phyloP scores from a whole-genome alignment of 495 filamentous ascomycete species.

The Neurospora hispaniola region DNA sequence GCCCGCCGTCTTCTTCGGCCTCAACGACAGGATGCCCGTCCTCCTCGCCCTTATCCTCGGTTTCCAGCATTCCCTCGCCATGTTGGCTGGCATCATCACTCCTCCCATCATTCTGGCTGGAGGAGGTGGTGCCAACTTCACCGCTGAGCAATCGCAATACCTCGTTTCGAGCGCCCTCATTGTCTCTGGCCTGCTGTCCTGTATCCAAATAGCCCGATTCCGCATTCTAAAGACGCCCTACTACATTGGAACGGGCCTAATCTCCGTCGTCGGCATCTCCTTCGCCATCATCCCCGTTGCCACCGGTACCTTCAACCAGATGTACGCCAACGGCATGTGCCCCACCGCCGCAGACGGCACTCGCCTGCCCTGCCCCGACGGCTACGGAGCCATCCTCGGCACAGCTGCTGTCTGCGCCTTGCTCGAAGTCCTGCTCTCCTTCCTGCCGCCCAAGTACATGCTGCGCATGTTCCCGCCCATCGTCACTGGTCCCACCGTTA shows the following conservation, averaged over 20 bases:
- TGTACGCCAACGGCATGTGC: conserved; percentile 77
- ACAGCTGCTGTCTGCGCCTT: conserved; percentile 62
- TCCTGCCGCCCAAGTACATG: conserved; percentile 58
- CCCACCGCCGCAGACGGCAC: conserved; percentile 52
- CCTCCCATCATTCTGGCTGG: conserved; percentile 70
- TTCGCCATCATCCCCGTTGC: conserved; percentile 85
- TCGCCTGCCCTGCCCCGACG: conserved; percentile 68
- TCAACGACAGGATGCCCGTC: conserved; percentile 74
- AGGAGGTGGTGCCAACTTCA: conserved; percentile 54
- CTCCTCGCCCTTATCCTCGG: conserved; percentile 54
- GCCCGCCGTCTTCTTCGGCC: conserved; percentile 75
- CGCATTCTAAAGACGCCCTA: conserved; percentile 69
- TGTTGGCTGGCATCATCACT: conserved; percentile 53
- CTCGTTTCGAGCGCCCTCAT: conserved; percentile 86
- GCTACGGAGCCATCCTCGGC: conserved; percentile 76
- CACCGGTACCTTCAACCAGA: conserved; percentile 64
- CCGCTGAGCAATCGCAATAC: conserved; percentile 53
- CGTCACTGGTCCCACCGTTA: conserved; percentile 77
- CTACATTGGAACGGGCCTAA: conserved; percentile 77
- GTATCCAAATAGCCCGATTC: conserved; percentile 77
- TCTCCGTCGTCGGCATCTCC: conserved; percentile 82
- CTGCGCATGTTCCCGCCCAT: conserved; percentile 79
- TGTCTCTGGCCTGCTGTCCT: conserved; percentile 69
- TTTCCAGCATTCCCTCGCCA: conserved; percentile 40
- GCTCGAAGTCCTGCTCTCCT: conserved; percentile 64